Conservation (phyloP, 805 yeast species). For the Wickerhamiella occidentalis region DNA sequence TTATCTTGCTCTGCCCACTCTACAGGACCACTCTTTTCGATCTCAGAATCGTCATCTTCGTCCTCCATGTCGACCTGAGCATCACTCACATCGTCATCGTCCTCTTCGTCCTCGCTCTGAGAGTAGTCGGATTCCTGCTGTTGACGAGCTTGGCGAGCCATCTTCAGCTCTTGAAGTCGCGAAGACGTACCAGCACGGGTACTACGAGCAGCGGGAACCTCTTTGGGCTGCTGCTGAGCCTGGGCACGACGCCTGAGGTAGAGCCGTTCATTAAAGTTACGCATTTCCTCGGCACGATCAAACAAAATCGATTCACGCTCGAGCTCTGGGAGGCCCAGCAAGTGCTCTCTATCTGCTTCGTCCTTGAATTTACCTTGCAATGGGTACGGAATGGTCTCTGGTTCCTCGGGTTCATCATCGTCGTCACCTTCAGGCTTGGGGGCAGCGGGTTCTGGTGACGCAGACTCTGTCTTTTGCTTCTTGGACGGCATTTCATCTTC, state of each 20-base stretch:
- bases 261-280: constrained; percentile 71
- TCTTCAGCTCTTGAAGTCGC: constrained; percentile 59
- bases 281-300: constrained; percentile 87
- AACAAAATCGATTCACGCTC: constrained; percentile 83
- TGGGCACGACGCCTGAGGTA: constrained; percentile 68
- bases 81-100: constrained; percentile 30
- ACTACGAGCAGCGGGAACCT: constrained; percentile 22
- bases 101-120: constrained; percentile 30
- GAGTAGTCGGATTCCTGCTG: constrained; percentile 34
- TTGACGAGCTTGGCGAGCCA: constrained; percentile 49
- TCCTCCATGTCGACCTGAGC: constrained; percentile 25
- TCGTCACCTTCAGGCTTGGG: constrained; percentile 27
- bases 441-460: not conserved
- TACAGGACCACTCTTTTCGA: constrained; percentile 34
- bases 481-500: constrained; percentile 14
- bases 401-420: constrained; percentile 24
- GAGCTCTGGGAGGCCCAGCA: constrained; percentile 64
- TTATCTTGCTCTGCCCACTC: constrained; percentile 38
- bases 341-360: constrained; percentile 55
- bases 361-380: constrained; percentile 82
- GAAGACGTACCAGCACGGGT: constrained; percentile 22
- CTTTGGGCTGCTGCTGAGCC: constrained; percentile 18
- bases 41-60: constrained; percentile 25
- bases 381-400: constrained; percentile 65
- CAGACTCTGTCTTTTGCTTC: constrained; percentile 6